phyloP scores from a whole-genome alignment of 2,329 filamentous ascomycete species.

The Neoscytalidium dimidiatum region DNA sequence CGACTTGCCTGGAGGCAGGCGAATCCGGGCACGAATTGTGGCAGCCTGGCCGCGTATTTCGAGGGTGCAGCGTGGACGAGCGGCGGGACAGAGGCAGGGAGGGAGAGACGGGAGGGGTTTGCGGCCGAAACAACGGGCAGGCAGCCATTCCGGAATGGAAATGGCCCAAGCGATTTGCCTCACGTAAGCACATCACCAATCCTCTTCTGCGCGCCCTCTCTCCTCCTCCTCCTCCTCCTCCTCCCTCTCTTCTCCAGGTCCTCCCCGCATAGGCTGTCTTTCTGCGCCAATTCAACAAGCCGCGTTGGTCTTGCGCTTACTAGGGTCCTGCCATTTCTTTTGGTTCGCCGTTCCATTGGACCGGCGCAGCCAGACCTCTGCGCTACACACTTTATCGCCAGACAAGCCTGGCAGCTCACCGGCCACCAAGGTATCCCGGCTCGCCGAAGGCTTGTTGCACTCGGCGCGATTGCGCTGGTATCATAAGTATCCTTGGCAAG shows the following conservation, averaged over 20 bases:
- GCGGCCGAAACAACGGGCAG: not conserved
- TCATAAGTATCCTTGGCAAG: not conserved
- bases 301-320: no score
- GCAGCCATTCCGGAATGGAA: not conserved
- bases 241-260: not conserved
- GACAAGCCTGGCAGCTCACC: no score
- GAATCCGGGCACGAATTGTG: not conserved
- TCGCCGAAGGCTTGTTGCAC: no score
- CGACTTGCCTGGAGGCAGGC: no score
- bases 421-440: no score
- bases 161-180: not conserved
- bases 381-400: no score
- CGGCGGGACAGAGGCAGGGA: not conserved
- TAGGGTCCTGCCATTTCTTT: no score
- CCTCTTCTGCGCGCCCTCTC: not conserved
- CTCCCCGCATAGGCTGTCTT: not conserved
- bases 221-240: not conserved
- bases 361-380: no score
- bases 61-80: not conserved
- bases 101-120: not conserved
- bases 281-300: no score
- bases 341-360: no score
- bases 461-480: not conserved
- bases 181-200: slow-evolving; percentile 1
- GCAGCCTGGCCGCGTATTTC: not conserved